A percentile compares a stretch with the other conserved stretches of the same genome.
Evolutionary conservation across 352 stramenopile genomes (phyloP).

Genomic region (Phytophthora ohioensis): DNA sequence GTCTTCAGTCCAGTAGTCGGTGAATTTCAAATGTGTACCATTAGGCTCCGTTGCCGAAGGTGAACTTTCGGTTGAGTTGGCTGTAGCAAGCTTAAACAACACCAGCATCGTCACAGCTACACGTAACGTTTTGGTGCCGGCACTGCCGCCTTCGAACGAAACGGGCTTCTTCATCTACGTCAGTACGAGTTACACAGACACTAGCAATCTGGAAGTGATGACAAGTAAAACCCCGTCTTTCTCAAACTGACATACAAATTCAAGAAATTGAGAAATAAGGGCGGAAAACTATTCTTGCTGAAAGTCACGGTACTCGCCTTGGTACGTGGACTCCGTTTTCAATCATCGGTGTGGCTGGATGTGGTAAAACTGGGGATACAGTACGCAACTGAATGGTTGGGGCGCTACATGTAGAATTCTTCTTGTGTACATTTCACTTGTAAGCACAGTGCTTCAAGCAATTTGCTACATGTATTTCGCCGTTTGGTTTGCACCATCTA

Average conservation of each 20-base stretch:
- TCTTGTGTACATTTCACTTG: not conserved
- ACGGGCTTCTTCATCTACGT: constrained; percentile 18
- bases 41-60: not conserved
- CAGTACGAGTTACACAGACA: not conserved
- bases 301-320: not conserved
- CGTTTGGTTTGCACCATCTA: not conserved
- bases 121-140: constrained; percentile 1
- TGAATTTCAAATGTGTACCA: constrained; percentile 23
- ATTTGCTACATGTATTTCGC: too few relatives aligned
- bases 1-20: constrained; percentile 57
- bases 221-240: constrained; percentile 5
- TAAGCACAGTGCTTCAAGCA: too few relatives aligned
- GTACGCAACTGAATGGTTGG: not conserved
- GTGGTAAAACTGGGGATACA: too few relatives aligned
- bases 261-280: not conserved
- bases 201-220: not conserved
- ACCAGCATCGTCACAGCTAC: constrained; percentile 2
- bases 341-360: too few relatives aligned
- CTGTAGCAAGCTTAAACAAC: constrained; percentile 2
- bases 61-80: not conserved
- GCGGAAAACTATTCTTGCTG: not conserved
- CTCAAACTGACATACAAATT: not conserved
- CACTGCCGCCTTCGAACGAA: not conserved
- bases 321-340: too few relatives aligned
- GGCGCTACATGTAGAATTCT: not conserved